A percentile compares a stretch with the other conserved stretches of the same genome.
These are phyloP conservation scores for Tetracladium setigerum DNA, from an alignment of 495 filamentous ascomycete species.

Conservation along the genomic window DNA sequence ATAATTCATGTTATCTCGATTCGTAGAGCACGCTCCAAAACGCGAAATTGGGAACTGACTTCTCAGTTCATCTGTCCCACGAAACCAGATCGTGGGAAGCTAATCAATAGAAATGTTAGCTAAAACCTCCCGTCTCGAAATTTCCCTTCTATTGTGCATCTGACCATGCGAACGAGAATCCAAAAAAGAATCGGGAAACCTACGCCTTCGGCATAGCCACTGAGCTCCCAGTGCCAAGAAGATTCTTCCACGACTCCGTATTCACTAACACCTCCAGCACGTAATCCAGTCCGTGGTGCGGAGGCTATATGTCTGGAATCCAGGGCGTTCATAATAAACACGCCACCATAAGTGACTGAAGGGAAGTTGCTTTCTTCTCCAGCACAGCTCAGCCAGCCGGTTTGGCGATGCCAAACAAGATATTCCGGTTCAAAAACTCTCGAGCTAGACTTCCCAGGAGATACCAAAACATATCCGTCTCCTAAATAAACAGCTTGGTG, in stretches of 20 bases:
- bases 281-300: slow-evolving; percentile 37
- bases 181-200: too few relatives aligned
- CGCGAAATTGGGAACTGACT: slow-evolving; percentile 12
- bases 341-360: slow-evolving; percentile 53
- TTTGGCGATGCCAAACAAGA: slow-evolving; percentile 51
- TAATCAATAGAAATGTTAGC: too few relatives aligned
- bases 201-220: too few relatives aligned
- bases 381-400: slow-evolving; percentile 36
- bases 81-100: neutral
- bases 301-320: neutral
- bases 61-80: neutral
- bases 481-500: slow-evolving; percentile 58
- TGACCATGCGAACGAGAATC: neutral
- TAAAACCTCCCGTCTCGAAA: too few relatives aligned
- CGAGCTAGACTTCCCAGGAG: slow-evolving; percentile 60
- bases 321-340: slow-evolving; percentile 21
- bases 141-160: neutral
- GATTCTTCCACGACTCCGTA: slow-evolving; percentile 53
- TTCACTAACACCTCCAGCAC: slow-evolving; percentile 58
- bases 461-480: slow-evolving; percentile 45
- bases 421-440: slow-evolving; percentile 50
- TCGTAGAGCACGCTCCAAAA: slow-evolving; percentile 28
- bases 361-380: slow-evolving; percentile 24
- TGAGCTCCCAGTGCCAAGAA: slow-evolving; percentile 15
- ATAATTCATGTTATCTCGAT: slow-evolving; percentile 19